A percentile compares a stretch with the other conserved stretches of the same genome.
phyloP scores from a whole-genome alignment of 2,329 filamentous ascomycete species.

The Trichoderma sp. region DNA sequence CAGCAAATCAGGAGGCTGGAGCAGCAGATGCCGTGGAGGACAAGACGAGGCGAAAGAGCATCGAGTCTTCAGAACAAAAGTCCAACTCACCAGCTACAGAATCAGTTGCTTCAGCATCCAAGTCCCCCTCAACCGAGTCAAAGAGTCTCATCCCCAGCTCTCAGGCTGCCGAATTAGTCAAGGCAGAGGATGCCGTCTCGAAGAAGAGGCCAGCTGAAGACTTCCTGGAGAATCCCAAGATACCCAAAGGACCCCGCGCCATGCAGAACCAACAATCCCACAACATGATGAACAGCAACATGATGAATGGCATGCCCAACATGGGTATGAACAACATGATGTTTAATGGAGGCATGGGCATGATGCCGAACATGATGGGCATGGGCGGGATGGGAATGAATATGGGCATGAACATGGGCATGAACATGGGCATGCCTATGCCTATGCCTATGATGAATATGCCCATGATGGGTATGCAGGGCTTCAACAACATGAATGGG shows the following conservation, averaged over 20 bases:
- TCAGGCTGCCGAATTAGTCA: conserved; percentile 32
- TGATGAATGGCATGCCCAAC: conserved; percentile 45
- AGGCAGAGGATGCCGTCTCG: conserved; percentile 38
- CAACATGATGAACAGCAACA: conserved; percentile 40
- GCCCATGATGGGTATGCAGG: conserved; percentile 28
- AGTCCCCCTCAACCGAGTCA: conserved; percentile 32
- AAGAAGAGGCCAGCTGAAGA: conserved; percentile 86
- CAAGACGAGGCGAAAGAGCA: conserved; percentile 23
- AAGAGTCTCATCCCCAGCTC: conserved; percentile 30
- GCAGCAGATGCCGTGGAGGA: conserved; percentile 31
- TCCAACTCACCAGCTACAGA: conserved; percentile 35
- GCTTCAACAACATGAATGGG: conserved; percentile 32
- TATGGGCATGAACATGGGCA: conserved; percentile 23
- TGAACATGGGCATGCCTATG: conserved; percentile 33
- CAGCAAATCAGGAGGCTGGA: conserved; percentile 38
- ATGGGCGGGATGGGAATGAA: conserved; percentile 34
- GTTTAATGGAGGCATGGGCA: conserved; percentile 35
- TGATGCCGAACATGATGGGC: conserved; percentile 37
- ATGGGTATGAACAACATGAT: conserved; percentile 40
- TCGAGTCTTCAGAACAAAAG: conserved; percentile 30
- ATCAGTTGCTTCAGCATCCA: conserved; percentile 21
- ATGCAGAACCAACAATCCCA: conserved; percentile 57
- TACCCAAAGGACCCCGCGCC: conserved; percentile 62
- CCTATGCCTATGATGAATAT: conserved; percentile 28
- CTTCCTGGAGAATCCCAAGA: conserved; percentile 59